These are phyloP conservation scores for Eremomyces bilateralis DNA, from an alignment of 495 filamentous ascomycete genomes.

Conservation along the genomic window DNA sequence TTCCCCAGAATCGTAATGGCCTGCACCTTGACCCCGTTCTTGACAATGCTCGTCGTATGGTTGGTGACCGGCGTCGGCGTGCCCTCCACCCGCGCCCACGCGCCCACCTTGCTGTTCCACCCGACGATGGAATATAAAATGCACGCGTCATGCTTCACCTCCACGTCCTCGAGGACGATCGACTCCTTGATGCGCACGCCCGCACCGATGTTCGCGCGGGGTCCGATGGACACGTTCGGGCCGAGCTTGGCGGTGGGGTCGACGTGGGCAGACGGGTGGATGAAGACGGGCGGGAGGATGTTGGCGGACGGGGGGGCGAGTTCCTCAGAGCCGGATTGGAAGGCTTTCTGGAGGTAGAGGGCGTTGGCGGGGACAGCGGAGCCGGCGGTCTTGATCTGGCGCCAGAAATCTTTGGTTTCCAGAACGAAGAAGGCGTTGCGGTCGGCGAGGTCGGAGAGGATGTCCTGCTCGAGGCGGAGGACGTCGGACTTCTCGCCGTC, in stretches of 20 bases:
- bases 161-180: slow-evolving; percentile 83
- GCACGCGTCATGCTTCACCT: slow-evolving; percentile 95
- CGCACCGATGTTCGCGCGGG: slow-evolving; percentile 61
- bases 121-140: slow-evolving; percentile 93
- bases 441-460: slow-evolving; percentile 87
- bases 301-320: slow-evolving; percentile 67
- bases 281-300: slow-evolving; percentile 87
- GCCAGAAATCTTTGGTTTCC: slow-evolving; percentile 99
- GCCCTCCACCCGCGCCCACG: slow-evolving; percentile 94
- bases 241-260: slow-evolving; percentile 93
- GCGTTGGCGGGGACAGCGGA: slow-evolving; percentile 96
- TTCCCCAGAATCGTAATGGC: slow-evolving; percentile 96
- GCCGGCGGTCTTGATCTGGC: slow-evolving; percentile 98
- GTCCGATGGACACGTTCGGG: slow-evolving; percentile 89
- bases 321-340: slow-evolving; percentile 63
- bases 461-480: slow-evolving; percentile 91
- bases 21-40: slow-evolving; percentile 96
- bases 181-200: slow-evolving; percentile 88
- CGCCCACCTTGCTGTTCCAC: slow-evolving; percentile 87
- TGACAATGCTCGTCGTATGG: slow-evolving; percentile 86
- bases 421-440: slow-evolving; percentile 96
- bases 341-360: slow-evolving; percentile 88
- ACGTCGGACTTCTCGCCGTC: slow-evolving; percentile 62
- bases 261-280: slow-evolving; percentile 83
- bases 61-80: slow-evolving; percentile 74